Base-by-base conservation (phyloP, 331 rosid genomes). In the Arachis monticola region DNA sequence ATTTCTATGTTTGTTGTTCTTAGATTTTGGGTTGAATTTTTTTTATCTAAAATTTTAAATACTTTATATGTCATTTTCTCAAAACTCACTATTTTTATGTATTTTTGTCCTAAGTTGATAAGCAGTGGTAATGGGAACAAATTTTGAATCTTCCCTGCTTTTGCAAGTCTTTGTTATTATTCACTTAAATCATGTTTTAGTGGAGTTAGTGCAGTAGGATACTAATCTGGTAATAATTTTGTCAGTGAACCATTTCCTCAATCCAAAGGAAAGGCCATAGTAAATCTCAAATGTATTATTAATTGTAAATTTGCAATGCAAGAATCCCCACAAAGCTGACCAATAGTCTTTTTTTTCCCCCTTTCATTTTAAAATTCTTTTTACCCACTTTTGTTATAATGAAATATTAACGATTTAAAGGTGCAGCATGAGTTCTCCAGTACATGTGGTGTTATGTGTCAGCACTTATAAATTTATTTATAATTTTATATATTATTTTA, bases 361-460 rank as follows among this genome's bases (percentile, higher is more conserved):
- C 27, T 22, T 22, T 22, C 27, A 22, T 22, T 22, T 22, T 22
- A 22, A 22, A 22, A 22, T 22, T 22, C 27, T 22, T 22, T 22
- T 22, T 22, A 22, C 27, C 1, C 27, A 22, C 27, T 22, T 22
- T 22, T 40, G 65, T 44, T 48, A 66, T 50, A 4, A 35, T 2
- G 3, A 35, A 1, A 35, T 3, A 35, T 35, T 35, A 35, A 35
- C 0, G 3, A 35, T 35, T 35, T 35, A 35, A 70, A 71, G 74
- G 30, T 53, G 45, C 10, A 38, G 46, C 55, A 58, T 47, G 32
- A 47, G 53, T 56, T 70, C 13, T 45, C 27, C 0, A 22, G 27
- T 22, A 17, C 69, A 77, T 67, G 77, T 73, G 76, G 74, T 68
- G 80, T 74, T 68, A 57, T 73, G 14, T 56, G 47, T 69, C 76